Percentiles rank a stretch among this genome's conserved stretches.
Evolutionary conservation across 306 rosid species (phyloP).

Genomic region (Rosa rugosa): DNA sequence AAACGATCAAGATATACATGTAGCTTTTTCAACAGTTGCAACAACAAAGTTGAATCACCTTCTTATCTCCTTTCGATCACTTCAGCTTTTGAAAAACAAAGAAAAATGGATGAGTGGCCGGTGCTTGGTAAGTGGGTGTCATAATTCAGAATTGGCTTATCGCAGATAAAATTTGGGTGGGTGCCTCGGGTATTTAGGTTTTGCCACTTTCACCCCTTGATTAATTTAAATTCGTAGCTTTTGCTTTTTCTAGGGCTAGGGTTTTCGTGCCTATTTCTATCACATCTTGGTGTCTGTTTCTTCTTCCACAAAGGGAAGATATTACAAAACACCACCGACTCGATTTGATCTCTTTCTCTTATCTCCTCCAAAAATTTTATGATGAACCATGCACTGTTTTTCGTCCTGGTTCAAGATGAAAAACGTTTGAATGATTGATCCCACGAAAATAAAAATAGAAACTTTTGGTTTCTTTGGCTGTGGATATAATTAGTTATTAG

Average conservation of each 20-base stretch:
- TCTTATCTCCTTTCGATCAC: conserved; percentile 14
- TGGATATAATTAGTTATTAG: conserved; percentile 24
- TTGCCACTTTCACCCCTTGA: not conserved
- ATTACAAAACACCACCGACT: not conserved
- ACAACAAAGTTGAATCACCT: not conserved
- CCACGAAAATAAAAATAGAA: not conserved
- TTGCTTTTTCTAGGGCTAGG: not conserved
- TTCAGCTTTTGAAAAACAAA: not conserved
- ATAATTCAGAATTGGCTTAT: not conserved
- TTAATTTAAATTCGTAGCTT: not conserved
- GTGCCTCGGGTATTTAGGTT: not conserved
- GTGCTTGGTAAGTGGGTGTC: not conserved
- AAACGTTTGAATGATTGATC: conserved; percentile 18
- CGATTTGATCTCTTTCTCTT: not conserved
- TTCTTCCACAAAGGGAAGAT: not conserved
- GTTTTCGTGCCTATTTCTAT: not conserved
- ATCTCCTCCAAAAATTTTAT: not conserved
- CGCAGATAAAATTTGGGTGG: not conserved
- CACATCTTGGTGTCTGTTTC: not conserved
- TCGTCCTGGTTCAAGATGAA: conserved; percentile 31
- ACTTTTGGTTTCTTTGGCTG: not conserved
- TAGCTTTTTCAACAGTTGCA: not conserved
- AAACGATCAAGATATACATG: not conserved
- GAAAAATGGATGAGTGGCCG: conserved; percentile 18
- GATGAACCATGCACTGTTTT: conserved; percentile 34